Conservation (phyloP, 495 filamentous ascomycete genomes). For the Hypoxylon fragiforme region DNA sequence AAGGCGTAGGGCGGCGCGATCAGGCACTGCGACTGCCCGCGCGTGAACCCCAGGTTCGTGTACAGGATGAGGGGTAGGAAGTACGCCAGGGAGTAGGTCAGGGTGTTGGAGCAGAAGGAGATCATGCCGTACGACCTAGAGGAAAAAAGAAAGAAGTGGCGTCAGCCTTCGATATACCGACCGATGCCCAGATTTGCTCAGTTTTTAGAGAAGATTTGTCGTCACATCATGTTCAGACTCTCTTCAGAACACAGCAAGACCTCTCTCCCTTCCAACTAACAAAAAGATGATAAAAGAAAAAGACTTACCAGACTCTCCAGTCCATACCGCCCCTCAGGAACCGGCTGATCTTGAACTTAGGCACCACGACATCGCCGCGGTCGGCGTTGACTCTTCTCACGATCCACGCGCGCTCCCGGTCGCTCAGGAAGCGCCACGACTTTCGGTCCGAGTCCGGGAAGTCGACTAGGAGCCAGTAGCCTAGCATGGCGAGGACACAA, state of each 20-base stretch:
- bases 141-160: no score
- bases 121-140: conserved; percentile 55
- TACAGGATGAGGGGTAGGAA: conserved; percentile 67
- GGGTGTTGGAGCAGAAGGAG: conserved; percentile 58
- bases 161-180: no score
- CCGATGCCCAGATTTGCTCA: no score
- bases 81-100: conserved; percentile 63
- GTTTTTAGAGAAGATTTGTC: no score
- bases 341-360: conserved; percentile 53
- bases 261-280: no score
- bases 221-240: no score
- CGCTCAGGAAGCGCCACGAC: conserved; percentile 57
- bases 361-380: conserved; percentile 54
- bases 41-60: conserved; percentile 57
- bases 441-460: conserved; percentile 59
- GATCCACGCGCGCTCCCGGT: conserved; percentile 55
- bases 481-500: conserved; percentile 45
- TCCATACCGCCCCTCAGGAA: conserved; percentile 55
- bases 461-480: conserved; percentile 60
- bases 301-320: conserved; percentile 56
- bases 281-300: no score
- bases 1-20: conserved; percentile 63
- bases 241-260: no score
- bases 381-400: conserved; percentile 58
- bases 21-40: conserved; percentile 59